Evolutionary conservation across 1,139 yeast genomes (phyloP).

Genomic region (Geotrichum citri-aurantii): DNA sequence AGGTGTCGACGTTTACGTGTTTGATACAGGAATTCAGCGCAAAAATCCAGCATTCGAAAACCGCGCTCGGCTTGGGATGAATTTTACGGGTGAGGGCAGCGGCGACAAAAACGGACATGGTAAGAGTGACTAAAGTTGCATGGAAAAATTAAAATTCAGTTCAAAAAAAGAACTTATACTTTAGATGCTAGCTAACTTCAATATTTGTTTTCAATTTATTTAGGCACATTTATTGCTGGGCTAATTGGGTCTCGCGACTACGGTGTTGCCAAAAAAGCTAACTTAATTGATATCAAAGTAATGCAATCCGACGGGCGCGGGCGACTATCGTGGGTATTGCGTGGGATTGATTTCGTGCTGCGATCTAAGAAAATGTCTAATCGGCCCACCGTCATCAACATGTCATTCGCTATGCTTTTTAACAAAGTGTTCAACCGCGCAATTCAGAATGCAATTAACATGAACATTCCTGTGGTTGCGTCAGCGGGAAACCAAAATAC

Average conservation of each 20-base stretch:
- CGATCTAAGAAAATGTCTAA: slow-evolving; percentile 31
- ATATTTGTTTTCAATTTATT: not conserved
- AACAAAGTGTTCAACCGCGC: slow-evolving; percentile 67
- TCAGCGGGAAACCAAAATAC: slow-evolving; percentile 84
- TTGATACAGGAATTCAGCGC: slow-evolving; percentile 65
- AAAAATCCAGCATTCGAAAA: slow-evolving; percentile 59
- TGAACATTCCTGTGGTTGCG: slow-evolving; percentile 72
- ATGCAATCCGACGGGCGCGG: slow-evolving; percentile 63
- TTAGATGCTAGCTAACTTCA: not conserved
- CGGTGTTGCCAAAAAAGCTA: slow-evolving; percentile 72
- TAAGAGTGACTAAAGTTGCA: not conserved
- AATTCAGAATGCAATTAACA: slow-evolving; percentile 57
- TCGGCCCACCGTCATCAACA: slow-evolving; percentile 62
- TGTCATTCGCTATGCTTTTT: slow-evolving; percentile 69
- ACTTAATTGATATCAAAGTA: slow-evolving; percentile 65
- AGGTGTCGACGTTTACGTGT: slow-evolving; percentile 62
- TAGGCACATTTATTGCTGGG: slow-evolving; percentile 84
- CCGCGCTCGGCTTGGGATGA: slow-evolving; percentile 53
- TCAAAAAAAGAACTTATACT: too few species aligned
- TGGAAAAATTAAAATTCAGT: too few species aligned
- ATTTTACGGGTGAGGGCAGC: slow-evolving; percentile 54
- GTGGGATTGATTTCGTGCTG: slow-evolving; percentile 68
- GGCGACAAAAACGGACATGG: slow-evolving; percentile 69
- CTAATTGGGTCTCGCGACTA: slow-evolving; percentile 68
- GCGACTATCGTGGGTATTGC: slow-evolving; percentile 50